Conservation (phyloP, 2,329 filamentous ascomycete genomes). For the Sporothrix brasiliensis region DNA sequence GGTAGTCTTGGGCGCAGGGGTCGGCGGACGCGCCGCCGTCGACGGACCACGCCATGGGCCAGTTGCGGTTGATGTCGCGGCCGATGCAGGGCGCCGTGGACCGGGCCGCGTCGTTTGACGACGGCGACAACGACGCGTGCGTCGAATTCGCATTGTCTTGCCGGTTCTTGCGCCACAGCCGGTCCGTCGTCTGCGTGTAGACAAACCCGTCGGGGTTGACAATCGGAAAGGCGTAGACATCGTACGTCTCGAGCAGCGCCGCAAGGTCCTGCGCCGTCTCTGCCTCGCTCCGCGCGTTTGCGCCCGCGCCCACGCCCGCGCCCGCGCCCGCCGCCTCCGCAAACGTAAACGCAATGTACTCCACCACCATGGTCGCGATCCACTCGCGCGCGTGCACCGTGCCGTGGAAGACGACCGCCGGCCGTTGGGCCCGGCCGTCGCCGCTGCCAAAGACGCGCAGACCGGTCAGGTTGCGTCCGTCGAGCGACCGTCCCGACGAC, state of each 20-base stretch:
- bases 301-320: too few species aligned
- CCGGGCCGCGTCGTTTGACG: background rate
- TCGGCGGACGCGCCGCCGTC: conserved; percentile 50
- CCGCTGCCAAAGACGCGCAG: conserved; percentile 57
- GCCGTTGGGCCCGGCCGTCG: conserved; percentile 42
- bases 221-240: conserved; percentile 67
- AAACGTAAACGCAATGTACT: conserved; percentile 57
- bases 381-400: conserved; percentile 64
- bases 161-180: conserved; percentile 66
- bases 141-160: conserved; percentile 52
- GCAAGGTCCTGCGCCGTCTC: conserved; percentile 41
- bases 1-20: conserved; percentile 50
- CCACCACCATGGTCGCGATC: conserved; percentile 59
- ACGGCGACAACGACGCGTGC: background rate
- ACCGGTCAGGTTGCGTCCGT: conserved; percentile 61
- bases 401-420: conserved; percentile 58
- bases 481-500: conserved; percentile 49
- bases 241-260: conserved; percentile 61
- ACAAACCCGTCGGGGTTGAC: conserved; percentile 66
- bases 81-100: conserved; percentile 48
- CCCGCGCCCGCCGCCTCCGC: background rate
- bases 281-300: background rate
- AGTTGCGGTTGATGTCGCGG: conserved; percentile 59
- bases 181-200: conserved; percentile 59
- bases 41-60: conserved; percentile 51